Conservation (phyloP, 495 filamentous ascomycete genomes). For the Penicillium canescens region DNA sequence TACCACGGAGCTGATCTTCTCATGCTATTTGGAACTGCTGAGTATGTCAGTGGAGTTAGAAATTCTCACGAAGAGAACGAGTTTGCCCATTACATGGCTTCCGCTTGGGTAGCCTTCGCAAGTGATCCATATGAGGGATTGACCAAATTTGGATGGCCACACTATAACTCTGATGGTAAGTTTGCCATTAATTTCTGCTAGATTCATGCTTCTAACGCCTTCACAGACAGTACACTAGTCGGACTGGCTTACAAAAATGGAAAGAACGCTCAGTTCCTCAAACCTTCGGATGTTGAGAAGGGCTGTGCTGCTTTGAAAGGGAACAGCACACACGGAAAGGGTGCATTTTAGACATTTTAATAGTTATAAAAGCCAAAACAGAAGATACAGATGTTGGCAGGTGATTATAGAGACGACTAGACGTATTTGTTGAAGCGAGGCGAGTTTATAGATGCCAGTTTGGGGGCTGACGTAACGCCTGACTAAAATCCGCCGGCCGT, state of each 20-base stretch:
- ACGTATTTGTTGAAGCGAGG: not conserved
- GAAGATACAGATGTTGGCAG: not conserved
- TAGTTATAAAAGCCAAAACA: not conserved
- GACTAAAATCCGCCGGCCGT: not conserved
- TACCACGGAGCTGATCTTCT: slow-evolving; percentile 52
- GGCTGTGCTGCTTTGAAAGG: slow-evolving; percentile 3
- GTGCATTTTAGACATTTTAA: not conserved
- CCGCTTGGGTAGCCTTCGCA: slow-evolving; percentile 53
- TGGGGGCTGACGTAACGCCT: slow-evolving; percentile 1
- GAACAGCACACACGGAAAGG: not conserved
- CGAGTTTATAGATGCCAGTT: not conserved
- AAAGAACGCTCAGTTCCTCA: not conserved
- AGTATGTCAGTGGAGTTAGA: slow-evolving; percentile 34
- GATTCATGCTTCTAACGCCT: not conserved
- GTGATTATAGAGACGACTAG: not conserved
- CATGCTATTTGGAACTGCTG: slow-evolving; percentile 49
- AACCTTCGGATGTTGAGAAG: slow-evolving; percentile 1
- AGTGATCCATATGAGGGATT: slow-evolving; percentile 47
- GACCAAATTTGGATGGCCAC: slow-evolving; percentile 39
- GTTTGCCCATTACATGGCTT: slow-evolving; percentile 40
- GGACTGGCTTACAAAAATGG: not conserved
- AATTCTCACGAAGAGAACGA: slow-evolving; percentile 27
- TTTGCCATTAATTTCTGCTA: not conserved
- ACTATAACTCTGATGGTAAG: slow-evolving; percentile 28
- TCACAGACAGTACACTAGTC: slow-evolving; percentile 1